Percentiles rank a stretch among this genome's conserved stretches.
Evolutionary conservation across 106 monocot genomes (phyloP).

Genomic region (Narthecium ossifragum): DNA sequence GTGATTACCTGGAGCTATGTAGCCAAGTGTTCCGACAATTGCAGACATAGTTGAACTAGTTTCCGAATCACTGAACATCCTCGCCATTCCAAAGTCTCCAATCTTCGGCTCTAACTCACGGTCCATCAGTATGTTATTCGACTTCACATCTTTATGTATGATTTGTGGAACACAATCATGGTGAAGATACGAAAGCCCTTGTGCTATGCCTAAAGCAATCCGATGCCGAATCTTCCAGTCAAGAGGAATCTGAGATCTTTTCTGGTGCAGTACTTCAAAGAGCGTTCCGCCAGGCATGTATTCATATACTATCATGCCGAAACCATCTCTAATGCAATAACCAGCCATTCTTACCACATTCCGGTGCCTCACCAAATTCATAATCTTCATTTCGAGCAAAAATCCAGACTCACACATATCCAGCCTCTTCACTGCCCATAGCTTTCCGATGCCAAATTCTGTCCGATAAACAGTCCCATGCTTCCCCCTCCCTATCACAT

Average conservation of each 20-base stretch:
- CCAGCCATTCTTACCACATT: conserved; percentile 64
- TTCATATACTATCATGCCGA: conserved; percentile 58
- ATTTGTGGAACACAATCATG: conserved; percentile 76
- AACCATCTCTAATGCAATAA: conserved; percentile 51
- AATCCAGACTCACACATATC: conserved; percentile 36
- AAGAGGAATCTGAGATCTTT: conserved; percentile 32
- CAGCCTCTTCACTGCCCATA: conserved; percentile 69
- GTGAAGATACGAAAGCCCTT: conserved; percentile 72
- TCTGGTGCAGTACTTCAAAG: conserved; percentile 51
- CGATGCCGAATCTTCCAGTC: conserved; percentile 44
- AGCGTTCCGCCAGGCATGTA: conserved; percentile 64
- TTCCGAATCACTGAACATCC: conserved; percentile 19
- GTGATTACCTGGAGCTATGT: conserved; percentile 89
- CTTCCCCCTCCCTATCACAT: conserved; percentile 67
- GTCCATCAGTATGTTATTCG: conserved; percentile 75
- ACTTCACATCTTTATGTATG: conserved; percentile 81
- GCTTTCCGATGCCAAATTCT: conserved; percentile 39
- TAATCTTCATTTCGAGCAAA: conserved; percentile 38
- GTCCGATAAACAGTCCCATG: conserved; percentile 65
- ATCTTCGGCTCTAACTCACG: conserved; percentile 59
- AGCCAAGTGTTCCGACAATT: conserved; percentile 80
- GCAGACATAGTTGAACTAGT: conserved; percentile 29
- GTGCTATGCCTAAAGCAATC: conserved; percentile 64
- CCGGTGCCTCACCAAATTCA: conserved; percentile 52
- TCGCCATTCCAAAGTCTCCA: conserved; percentile 74